Evolutionary conservation across 2,329 filamentous ascomycete genomes (phyloP), one percentile per base, ranked within the genome.

Genomic region (Triangularia verruculosa): DNA sequence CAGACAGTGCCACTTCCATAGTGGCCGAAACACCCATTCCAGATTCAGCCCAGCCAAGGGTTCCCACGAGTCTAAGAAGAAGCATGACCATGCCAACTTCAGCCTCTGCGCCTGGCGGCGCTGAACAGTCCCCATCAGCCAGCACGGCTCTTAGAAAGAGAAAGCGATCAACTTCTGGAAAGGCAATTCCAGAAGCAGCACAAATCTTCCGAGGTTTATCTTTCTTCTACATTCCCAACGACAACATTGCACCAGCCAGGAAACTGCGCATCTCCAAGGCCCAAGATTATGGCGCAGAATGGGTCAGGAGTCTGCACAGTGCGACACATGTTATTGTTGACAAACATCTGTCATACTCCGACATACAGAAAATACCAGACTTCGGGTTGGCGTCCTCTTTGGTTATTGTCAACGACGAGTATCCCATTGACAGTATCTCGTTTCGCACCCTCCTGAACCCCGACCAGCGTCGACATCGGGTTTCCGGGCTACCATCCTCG

Each of bases 321-420:
- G 84, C 95, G 15, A 96, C 90, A 0, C 92, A 97, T 76, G 78
- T 96, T 57, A 82, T 98, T 64, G 88, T 92, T 1, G 93, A 97
- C 72, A 89, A 86, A 67, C 77, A 77, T 1, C 77, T 95, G 57
- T 78, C 78, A 0, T 93, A 87, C 71, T 75, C 80, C 3, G 85
- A 93, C 62, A 79, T 96, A 6, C 74, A 88, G 61, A 78, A 76
- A 32, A 47, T 69, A 9, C 30, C 66, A 9, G 58, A 57, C 12
- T 30, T 58, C 12, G 54, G 43, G 24, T 15, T 70, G 57, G 22
- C 66, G 0, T 61, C 65, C 1, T 70, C 78, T 52, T 72, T 77
- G 5, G 71, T 81, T 1, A 69, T 96, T 2, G 87, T 93, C 11
- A 89, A 87, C 63, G 88, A 91, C 57, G 78, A 80, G 0, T 94